Evolutionary conservation across 176 grass and related monocot species (phyloP), one percentile per base, ranked within the genome.

Genomic region (Carex littledalei): DNA sequence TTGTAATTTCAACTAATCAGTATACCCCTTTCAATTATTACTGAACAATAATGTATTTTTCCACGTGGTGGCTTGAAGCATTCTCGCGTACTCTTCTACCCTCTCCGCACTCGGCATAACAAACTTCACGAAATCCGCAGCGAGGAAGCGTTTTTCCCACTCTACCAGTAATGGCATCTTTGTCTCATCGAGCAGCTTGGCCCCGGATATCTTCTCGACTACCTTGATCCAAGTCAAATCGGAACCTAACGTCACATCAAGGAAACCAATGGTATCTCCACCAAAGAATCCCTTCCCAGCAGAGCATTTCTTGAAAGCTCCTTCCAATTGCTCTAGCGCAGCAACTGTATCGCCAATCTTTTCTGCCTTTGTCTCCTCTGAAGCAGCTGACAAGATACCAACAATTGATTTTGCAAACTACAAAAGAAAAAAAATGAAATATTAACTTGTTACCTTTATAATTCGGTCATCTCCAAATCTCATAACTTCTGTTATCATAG

Each of bases 161-260:
- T 69, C 49, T 32, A 78, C 34, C 9, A 92, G 85, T 77, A 61
- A 24, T 0, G 90, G 90, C 45, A 56, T 35, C 24, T 45, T 82
- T 2, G 50, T 59, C 67, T 84, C 81, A 35, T 81, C 81, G 1
- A 89, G 81, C 39, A 92, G n/a, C 34, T 15, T 37, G 41, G 18
- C 59, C 2, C 67, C 87, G 6, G 85, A 67, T 63, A 92, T 10
- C 58, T 34, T 81, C 62, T 92, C 87, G 5, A 43, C 11, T 49
- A 47, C 84, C 6, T 84, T 61, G 60, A 89, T 66, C 90, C 90
- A 92, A 18, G 81, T 32, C 64, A 92, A 47, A 72, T 67, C 63
- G 50, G 81, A 86, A 37, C 85, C 87, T 4, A 89, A 13, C 34
- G 57, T 58, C 66, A 92, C 81, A 85, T 92, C 90, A 8, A 92